Evolutionary conservation across 2,329 filamentous ascomycete genomes (phyloP), one percentile per base, ranked within the genome.

Genomic region (Fusarium sp.): DNA sequence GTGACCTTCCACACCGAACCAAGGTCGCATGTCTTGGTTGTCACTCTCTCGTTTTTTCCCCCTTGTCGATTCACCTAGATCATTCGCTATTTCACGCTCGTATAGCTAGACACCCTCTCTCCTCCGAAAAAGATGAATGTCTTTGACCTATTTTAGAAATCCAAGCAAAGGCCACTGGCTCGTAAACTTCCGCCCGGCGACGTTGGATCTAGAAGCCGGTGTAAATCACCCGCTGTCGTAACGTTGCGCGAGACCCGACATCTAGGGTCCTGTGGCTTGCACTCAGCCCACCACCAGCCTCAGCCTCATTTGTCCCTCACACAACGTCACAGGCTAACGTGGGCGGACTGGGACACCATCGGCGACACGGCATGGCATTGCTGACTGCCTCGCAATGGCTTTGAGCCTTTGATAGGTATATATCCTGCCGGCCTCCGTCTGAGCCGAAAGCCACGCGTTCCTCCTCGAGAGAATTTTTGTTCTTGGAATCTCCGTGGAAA

Each of bases 241-340:
- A 77, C 75, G 75, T 77, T 78, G 71, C 65, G 68, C 68, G 69
- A 63, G 54, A 61, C 30, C 63, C 63, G 72, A 70, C 66, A 67
- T 58, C 60, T 70, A 30, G 43, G 56, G 27, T 33, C 45, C 50
- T 68, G 64, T 75, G 71, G 73, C 72, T 67, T 71, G 66, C 60
- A 47, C 63, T 70, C 66, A 63, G 27, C 66, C 32, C 38, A 71
- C 56, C 37, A 32, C 47, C 45, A 65, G 57, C 68, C 71, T 65
- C 71, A 74, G 71, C 71, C 71, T 69, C 35, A 37, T 17, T 37
- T 17, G 35, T 37, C 35, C 35, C 35, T 37, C 57, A 32, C 40
- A 43, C 57, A 67, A 54, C 38, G 61, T 62, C 58, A 45, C 37
- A 12, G 62, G 15, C 35, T 15, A 22, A 25, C 27, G 25, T 52